Evolutionary conservation across 805 yeast species (phyloP), one percentile per base, ranked within the genome.

Genomic region (Nakazawaea molendinolei): DNA sequence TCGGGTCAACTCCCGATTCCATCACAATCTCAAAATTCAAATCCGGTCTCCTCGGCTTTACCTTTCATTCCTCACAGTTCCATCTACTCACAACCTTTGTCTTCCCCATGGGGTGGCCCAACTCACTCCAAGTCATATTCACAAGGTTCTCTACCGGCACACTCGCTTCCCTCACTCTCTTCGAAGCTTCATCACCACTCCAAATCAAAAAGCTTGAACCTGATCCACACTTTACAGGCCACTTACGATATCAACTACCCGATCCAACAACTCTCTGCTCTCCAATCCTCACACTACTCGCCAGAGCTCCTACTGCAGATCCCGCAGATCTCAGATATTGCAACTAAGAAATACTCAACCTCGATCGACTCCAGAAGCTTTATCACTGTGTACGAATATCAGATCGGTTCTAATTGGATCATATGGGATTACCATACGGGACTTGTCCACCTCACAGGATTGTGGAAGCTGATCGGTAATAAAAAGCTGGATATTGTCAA

Each of bases 381-480:
- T 51, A 56, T 80, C 25, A 74, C 85, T 1, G 92, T 83, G 5
- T 82, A 65, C 50, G 92, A 85, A 56, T 85, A 78, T 58, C 66
- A 63, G 49, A 54, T 84, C 39, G 78, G 79, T 46, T 74, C 69
- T 40, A 81, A 83, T 47, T 74, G 86, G 74, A 73, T 86, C 38
- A 77, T 86, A 44, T 86, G 95, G 95, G 92, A 83, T 54, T 78
- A 80, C 51, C 72, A 70, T 45, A 77, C 92, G 2, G 95, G 95
- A 0, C 79, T 78, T 52, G 95, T 86, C 8, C 94, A 85, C 49
- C 67, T 86, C 34, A 86, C 95, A 0, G 95, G 95, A 0, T 69
- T 86, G 34, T 86, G 95, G 95, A 84, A 87, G 55, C 74, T 78
- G 7, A 60, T 74, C 31, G 82, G 82, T 8, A 72, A 76, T 53